Evolutionary conservation across 2,329 filamentous ascomycete genomes (phyloP), one percentile per base, ranked within the genome.

Genomic region (Kalaharituber pfeilii): DNA sequence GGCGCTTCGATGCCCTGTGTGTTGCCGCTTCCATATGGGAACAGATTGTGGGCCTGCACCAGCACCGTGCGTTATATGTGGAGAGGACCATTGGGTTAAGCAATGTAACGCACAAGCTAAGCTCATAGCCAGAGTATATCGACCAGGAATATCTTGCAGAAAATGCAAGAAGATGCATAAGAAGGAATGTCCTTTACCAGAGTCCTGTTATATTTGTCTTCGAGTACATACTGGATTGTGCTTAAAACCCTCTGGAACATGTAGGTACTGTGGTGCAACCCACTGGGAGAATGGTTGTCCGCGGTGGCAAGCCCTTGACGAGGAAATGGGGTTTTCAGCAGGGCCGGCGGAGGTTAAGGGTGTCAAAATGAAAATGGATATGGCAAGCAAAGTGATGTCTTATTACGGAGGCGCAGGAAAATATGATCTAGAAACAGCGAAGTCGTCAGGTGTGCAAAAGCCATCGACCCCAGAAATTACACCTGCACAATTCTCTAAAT

Each of bases 261-360:
- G 42, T 22, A 15, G 42, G 11, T 47, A 47, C 22, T 47, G 42
- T 47, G 42, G 42, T 13, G 5, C 5, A 22, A 13, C 18, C n/a
- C 42, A 47, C 22, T 47, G 42, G 42, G 42, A 47, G 24, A 47
- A 47, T 47, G 15, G 42, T 25, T 47, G 42, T 47, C 42, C 42
- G 42, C n/a, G 42, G 25, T 47, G 42, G 42, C 15, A 47, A 22
- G 15, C 15, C 5, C 25, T 47, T 5, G 42, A 47, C 24, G 42
- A 47, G 25, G 42, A 47, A 25, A 47, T 47, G 42, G 42, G 42
- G 11, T 47, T 22, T 22, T 8, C 22, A 5, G 5, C 5, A 20
- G 42, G 22, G 5, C 42, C 42, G 13, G 42, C 15, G 24, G 42
- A 47, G 13, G 18, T 5, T 13, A 47, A 25, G 3, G 42, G 15